These are phyloP conservation scores for Wickerhamomyces subpelliculosus DNA, from an alignment of 805 yeast genomes.

Conservation along the genomic window DNA sequence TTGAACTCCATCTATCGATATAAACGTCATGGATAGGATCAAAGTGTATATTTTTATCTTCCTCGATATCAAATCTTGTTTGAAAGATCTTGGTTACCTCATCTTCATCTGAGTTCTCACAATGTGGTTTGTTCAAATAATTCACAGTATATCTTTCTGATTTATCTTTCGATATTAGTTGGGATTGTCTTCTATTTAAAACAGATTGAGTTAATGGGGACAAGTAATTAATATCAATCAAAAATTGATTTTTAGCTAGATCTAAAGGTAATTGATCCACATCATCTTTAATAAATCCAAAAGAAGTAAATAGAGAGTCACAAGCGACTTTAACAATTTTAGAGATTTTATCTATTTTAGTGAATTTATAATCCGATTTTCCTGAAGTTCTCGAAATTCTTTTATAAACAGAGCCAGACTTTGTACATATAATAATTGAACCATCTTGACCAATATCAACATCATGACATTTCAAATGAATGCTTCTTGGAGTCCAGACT, in stretches of 20 bases:
- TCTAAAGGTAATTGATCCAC: slow-evolving; percentile 50
- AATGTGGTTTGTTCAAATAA: slow-evolving; percentile 13
- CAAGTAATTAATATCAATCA: slow-evolving; percentile 45
- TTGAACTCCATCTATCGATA: slow-evolving; percentile 17
- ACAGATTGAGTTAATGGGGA: slow-evolving; percentile 31
- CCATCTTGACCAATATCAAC: slow-evolving; percentile 66
- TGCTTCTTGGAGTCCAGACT: slow-evolving; percentile 59
- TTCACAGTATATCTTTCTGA: slow-evolving; percentile 6
- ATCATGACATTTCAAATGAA: slow-evolving; percentile 53
- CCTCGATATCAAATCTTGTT: slow-evolving; percentile 4
- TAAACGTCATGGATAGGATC: slow-evolving; percentile 15
- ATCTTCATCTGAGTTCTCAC: slow-evolving; percentile 6
- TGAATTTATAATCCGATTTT: slow-evolving; percentile 40
- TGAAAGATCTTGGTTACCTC: slow-evolving; percentile 8
- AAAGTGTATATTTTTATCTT: not conserved
- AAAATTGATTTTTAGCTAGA: slow-evolving; percentile 38
- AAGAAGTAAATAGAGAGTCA: slow-evolving; percentile 57
- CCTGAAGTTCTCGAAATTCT: slow-evolving; percentile 7
- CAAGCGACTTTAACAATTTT: slow-evolving; percentile 58
- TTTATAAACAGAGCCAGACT: slow-evolving; percentile 59
- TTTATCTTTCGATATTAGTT: slow-evolving; percentile 8
- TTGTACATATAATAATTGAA: slow-evolving; percentile 57
- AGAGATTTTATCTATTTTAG: slow-evolving; percentile 45
- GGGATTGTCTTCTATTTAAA: slow-evolving; percentile 13
- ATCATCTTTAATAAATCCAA: slow-evolving; percentile 63